Conservation (phyloP, 257 asterid genomes). For the Ballota nigra region DNA sequence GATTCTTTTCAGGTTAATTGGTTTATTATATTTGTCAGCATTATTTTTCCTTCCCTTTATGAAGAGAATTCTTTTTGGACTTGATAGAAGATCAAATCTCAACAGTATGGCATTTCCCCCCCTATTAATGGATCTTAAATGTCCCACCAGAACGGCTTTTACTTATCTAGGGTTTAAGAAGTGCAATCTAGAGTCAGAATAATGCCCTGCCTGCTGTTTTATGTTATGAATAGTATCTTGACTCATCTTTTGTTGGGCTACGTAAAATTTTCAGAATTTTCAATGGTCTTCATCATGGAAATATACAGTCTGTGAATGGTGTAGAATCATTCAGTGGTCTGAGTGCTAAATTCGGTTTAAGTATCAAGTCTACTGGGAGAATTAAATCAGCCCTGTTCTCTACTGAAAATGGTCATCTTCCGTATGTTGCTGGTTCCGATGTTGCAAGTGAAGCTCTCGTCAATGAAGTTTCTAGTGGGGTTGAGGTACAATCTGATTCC, state of each 20-base stretch:
- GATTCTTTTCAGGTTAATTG: background rate
- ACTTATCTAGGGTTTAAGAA: background rate
- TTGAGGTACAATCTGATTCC: conserved; percentile 57
- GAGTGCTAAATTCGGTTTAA: conserved; percentile 38
- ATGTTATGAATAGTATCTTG: conserved; percentile 5
- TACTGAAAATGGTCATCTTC: conserved; percentile 45
- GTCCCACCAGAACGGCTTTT: background rate
- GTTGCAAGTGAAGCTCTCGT: conserved; percentile 33
- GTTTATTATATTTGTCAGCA: background rate
- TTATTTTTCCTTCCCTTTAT: background rate
- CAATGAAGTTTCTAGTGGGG: conserved; percentile 48
- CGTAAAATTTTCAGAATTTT: conserved; percentile 40
- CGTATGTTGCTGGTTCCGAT: conserved; percentile 32
- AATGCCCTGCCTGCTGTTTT: background rate
- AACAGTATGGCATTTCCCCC: background rate
- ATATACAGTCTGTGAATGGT: conserved; percentile 37
- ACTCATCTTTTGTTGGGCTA: conserved; percentile 25
- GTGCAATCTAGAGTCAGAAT: background rate
- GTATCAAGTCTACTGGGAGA: conserved; percentile 38
- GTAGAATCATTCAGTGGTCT: conserved; percentile 38
- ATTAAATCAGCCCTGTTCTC: conserved; percentile 47
- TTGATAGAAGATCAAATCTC: background rate
- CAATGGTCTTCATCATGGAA: conserved; percentile 48
- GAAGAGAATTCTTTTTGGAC: background rate
- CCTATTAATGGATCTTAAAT: conserved; percentile 17